Conservation (phyloP, 1,139 yeast species). For the Geotrichum carabidarum region DNA sequence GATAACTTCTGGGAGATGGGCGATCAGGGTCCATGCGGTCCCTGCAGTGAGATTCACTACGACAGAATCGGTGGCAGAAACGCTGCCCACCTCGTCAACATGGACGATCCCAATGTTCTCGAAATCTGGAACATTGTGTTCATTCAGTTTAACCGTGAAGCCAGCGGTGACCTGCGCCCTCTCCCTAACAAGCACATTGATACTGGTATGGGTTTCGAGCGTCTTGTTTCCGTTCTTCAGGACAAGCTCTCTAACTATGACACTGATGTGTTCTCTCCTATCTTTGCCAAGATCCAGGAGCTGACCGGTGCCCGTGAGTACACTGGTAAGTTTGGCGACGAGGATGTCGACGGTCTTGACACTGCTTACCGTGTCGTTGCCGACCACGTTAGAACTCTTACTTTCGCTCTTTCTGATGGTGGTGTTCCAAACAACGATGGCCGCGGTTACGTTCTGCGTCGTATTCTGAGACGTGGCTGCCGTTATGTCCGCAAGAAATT, state of each 20-base stretch:
- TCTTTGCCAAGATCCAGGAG: slow-evolving; percentile 79
- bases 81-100: slow-evolving; percentile 81
- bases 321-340: slow-evolving; percentile 86
- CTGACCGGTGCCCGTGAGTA: slow-evolving; percentile 90
- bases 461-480: slow-evolving; percentile 96
- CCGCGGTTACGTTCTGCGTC: slow-evolving; percentile 94
- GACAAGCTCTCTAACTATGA: slow-evolving; percentile 89
- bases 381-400: slow-evolving; percentile 94
- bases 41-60: slow-evolving; percentile 95
- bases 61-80: slow-evolving; percentile 98
- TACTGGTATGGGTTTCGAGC: slow-evolving; percentile 98
- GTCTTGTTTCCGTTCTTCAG: slow-evolving; percentile 91
- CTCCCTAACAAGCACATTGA: slow-evolving; percentile 94
- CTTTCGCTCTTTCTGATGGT: slow-evolving; percentile 95
- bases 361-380: slow-evolving; percentile 98
- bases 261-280: slow-evolving; percentile 90
- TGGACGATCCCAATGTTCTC: slow-evolving; percentile 95
- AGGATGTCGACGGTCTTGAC: slow-evolving; percentile 89
- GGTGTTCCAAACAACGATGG: slow-evolving; percentile 99
- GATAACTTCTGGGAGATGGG: slow-evolving; percentile 99
- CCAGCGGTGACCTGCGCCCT: slow-evolving; percentile 71
- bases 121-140: slow-evolving; percentile 98
- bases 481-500: slow-evolving; percentile 94
- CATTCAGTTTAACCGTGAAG: slow-evolving; percentile 92
- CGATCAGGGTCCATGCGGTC: slow-evolving; percentile 99